phyloP scores from a whole-genome alignment of 352 stramenopile genomes.

The Phytopythium ostracodes region DNA sequence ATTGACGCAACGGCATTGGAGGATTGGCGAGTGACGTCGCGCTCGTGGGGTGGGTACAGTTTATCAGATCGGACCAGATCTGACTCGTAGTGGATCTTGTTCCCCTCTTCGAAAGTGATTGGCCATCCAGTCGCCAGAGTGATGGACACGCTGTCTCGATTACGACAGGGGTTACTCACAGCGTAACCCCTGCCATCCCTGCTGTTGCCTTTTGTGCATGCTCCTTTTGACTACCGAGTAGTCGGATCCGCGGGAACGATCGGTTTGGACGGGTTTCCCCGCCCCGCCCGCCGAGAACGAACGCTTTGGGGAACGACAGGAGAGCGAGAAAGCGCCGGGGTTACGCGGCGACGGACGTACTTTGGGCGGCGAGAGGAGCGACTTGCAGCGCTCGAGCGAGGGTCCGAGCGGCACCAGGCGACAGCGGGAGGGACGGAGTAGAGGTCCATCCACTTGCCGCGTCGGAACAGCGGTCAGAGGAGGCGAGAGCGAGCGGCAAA shows the following conservation, averaged over 20 bases:
- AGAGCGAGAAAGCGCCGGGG: conserved; percentile 1
- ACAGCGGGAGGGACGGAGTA: neutral
- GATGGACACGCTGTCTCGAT: neutral
- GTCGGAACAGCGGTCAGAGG: neutral
- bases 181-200: too few species aligned
- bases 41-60: neutral
- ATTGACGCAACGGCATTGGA: neutral
- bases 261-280: conserved; percentile 5
- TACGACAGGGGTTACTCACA: neutral
- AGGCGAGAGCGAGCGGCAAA: neutral
- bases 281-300: neutral
- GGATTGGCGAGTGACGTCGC: neutral
- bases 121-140: neutral
- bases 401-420: neutral
- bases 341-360: neutral
- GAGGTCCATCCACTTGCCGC: neutral
- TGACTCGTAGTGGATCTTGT: neutral
- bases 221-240: neutral
- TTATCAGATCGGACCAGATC: neutral
- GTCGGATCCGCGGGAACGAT: conserved; percentile 1
- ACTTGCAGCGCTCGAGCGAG: neutral
- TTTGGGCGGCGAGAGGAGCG: neutral
- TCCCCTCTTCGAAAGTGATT: neutral
- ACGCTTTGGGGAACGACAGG: conserved; percentile 6
- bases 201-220: too few species aligned